Evolutionary conservation across 179 eudicot genomes (phyloP), one percentile per base, ranked within the genome.

Genomic region (Spinacia oleracea): DNA sequence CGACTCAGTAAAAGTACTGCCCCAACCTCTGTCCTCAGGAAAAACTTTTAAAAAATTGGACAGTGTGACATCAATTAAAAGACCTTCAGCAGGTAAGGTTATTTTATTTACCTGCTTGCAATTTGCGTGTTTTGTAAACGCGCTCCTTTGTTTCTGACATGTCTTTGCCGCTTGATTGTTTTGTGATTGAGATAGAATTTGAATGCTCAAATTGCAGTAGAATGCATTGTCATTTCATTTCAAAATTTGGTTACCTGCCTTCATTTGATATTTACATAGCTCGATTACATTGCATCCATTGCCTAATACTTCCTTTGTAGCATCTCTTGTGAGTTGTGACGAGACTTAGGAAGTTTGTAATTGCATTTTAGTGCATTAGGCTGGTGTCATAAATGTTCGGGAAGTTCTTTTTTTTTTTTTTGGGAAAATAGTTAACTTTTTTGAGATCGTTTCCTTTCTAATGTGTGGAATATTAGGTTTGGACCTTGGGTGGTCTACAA

Each of bases 21-120:
- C 38, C 68, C 76, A 74, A 35, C 79, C 12, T 68, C 23, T 38
- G 78, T 66, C 74, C 50, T 27, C 42, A 45, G 53, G 62, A 79
- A 60, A 71, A 45, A 32, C 32, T 62, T 50, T 64, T 63, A n/a
- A n/a, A n/a, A n/a, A n/a, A n/a, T 29, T 48, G 45, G 32, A 46
- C 70, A 72, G 72, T 62, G 53, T 77, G 32, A 56, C 64, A 42
- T 51, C 53, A 58, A 69, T 45, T 53, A 58, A 59, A 59, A 48
- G 69, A 32, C 40, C 81, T 56, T 46, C 71, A 45, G 43, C 82
- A 82, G 82, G 82, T 82, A 82, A 82, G 68, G 74, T 42, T 50
- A 29, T 50, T 50, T 66, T 70, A 25, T 29, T 60, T 25, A 5
- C 74, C 73, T 81, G 77, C 70, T 72, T 81, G 65, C 80, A 62